These are phyloP conservation scores for Crithidia mellificae DNA, from an alignment of 208 protist genomes.

Conservation along the genomic window DNA sequence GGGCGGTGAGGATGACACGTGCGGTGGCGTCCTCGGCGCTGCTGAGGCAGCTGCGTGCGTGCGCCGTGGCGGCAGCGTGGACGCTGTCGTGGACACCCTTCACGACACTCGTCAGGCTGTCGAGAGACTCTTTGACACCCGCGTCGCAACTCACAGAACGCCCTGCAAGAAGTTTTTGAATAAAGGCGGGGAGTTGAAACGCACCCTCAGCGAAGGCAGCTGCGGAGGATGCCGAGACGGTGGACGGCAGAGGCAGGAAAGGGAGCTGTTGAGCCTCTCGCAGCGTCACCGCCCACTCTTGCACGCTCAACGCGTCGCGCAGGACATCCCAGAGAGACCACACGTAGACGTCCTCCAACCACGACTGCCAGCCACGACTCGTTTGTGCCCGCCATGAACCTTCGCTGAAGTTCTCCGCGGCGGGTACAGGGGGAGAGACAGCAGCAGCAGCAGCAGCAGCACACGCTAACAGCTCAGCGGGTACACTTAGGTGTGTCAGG, in stretches of 20 bases:
- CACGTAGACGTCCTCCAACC: slow-evolving; percentile 22
- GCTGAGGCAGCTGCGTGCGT: slow-evolving; percentile 18
- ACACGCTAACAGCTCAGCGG: neutral
- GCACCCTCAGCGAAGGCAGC: neutral
- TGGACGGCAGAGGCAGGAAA: slow-evolving; percentile 3
- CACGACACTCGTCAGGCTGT: neutral
- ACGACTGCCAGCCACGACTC: slow-evolving; percentile 24
- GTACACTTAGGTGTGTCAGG: slow-evolving; percentile 7
- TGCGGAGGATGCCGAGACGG: too few relatives aligned
- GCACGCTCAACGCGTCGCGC: slow-evolving; percentile 3
- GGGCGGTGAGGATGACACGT: slow-evolving; percentile 41
- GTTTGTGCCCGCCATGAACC: too few relatives aligned
- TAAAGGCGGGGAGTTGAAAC: neutral
- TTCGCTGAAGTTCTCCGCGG: too few relatives aligned
- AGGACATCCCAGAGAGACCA: slow-evolving; percentile 13
- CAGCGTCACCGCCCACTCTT: slow-evolving; percentile 18
- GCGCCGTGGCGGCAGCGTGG: slow-evolving; percentile 10
- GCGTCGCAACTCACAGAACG: too few relatives aligned
- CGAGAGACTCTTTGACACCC: too few relatives aligned
- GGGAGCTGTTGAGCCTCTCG: slow-evolving; percentile 12
- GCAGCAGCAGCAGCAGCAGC: neutral
- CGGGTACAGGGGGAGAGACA: too few relatives aligned
- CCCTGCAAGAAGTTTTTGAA: too few relatives aligned
- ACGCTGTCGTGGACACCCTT: slow-evolving; percentile 8
- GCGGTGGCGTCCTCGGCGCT: slow-evolving; percentile 39